Conservation (phyloP, 805 yeast species). For the Pichia thaimueangensis region DNA sequence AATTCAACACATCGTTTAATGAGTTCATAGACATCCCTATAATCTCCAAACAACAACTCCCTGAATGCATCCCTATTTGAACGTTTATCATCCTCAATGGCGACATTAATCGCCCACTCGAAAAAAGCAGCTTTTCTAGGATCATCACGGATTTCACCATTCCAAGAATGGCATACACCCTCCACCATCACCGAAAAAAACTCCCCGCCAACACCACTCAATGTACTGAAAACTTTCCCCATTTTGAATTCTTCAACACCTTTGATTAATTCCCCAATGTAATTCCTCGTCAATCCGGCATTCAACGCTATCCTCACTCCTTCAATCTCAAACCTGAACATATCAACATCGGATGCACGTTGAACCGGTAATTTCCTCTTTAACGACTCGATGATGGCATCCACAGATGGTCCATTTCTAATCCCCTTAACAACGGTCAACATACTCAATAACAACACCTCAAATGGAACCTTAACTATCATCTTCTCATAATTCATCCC, state of each 20-base stretch:
- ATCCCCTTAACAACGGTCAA: not conserved
- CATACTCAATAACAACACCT: not conserved
- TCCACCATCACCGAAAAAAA: too few species aligned
- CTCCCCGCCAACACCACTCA: not conserved
- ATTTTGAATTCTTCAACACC: not conserved
- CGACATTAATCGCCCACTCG: not conserved
- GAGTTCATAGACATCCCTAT: not conserved
- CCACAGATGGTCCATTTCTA: not conserved
- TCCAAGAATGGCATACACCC: too few species aligned
- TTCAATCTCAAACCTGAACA: conserved; percentile 2
- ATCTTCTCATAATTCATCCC: too few species aligned
- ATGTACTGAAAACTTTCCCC: not conserved
- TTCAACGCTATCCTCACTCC: conserved; percentile 1
- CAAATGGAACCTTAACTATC: too few species aligned
- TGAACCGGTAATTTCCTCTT: conserved; percentile 9
- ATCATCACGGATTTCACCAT: not conserved
- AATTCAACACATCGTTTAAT: not conserved
- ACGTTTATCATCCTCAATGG: not conserved
- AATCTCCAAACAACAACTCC: not conserved
- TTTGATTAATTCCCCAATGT: not conserved
- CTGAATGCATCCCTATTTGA: too few species aligned
- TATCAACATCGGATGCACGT: conserved; percentile 1
- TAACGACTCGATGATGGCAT: not conserved
- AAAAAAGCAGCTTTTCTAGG: not conserved
- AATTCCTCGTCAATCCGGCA: conserved; percentile 7